Evolutionary conservation across 2,329 filamentous ascomycete species (phyloP).

Genomic region (Thielaviopsis musarum): DNA sequence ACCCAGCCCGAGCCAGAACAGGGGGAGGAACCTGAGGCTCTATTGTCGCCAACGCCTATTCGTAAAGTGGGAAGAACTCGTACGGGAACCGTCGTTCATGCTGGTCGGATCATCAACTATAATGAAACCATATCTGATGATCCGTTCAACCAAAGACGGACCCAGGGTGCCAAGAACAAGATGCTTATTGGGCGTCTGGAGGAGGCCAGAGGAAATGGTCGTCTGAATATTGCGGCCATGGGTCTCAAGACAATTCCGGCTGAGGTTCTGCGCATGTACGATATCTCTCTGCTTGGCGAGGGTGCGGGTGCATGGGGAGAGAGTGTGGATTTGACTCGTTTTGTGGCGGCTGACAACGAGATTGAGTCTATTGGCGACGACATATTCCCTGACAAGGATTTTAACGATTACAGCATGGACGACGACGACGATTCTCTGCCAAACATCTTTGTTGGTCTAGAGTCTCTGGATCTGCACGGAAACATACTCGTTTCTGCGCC

Average conservation of each 20-base stretch:
- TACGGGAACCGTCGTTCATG: constrained; percentile 10
- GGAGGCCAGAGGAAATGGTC: constrained; percentile 57
- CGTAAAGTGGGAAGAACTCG: constrained; percentile 20
- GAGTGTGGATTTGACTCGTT: constrained; percentile 67
- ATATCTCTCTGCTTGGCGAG: constrained; percentile 48
- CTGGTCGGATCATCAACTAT: not conserved
- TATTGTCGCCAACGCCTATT: constrained; percentile 19
- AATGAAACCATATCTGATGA: constrained; percentile 23
- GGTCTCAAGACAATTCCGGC: constrained; percentile 61
- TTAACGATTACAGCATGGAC: constrained; percentile 30
- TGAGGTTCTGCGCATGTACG: constrained; percentile 84
- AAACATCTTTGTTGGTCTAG: constrained; percentile 66
- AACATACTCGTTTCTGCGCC: constrained; percentile 62
- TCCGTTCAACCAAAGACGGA: constrained; percentile 52
- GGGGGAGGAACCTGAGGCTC: not conserved
- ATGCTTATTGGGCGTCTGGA: constrained; percentile 58
- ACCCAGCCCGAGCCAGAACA: constrained; percentile 12
- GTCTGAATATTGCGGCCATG: constrained; percentile 77
- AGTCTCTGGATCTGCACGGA: constrained; percentile 71
- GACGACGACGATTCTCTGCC: constrained; percentile 50
- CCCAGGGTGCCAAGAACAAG: constrained; percentile 42
- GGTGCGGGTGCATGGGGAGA: constrained; percentile 69
- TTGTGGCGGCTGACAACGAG: constrained; percentile 83
- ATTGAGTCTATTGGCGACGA: constrained; percentile 54
- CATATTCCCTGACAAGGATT: constrained; percentile 59